Conservation (phyloP, 2,329 filamentous ascomycete genomes). For the Chrysosphaeria jannelii region DNA sequence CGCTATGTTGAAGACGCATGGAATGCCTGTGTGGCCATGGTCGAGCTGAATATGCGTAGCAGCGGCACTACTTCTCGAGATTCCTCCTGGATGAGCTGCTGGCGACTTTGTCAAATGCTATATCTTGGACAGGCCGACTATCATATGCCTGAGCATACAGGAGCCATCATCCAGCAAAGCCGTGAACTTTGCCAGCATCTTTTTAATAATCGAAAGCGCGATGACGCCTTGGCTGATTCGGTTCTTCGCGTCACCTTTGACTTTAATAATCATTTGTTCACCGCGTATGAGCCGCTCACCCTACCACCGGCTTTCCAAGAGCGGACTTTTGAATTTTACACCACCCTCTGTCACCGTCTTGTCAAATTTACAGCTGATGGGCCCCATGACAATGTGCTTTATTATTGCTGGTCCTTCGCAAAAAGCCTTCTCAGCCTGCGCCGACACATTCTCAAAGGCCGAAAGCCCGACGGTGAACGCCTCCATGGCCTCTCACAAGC, state of each 20-base stretch:
- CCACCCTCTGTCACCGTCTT: conserved; percentile 75
- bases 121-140: conserved; percentile 56
- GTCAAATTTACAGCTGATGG: conserved; percentile 75
- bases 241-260: conserved; percentile 81
- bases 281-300: conserved; percentile 50
- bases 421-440: conserved; percentile 82
- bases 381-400: conserved; percentile 55
- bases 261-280: conserved; percentile 83
- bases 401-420: conserved; percentile 68
- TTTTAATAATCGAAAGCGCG: conserved; percentile 56
- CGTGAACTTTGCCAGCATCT: conserved; percentile 76
- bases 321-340: conserved; percentile 76
- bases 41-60: no score
- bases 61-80: no score
- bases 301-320: conserved; percentile 70
- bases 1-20: no score
- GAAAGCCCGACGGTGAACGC: conserved; percentile 48
- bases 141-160: conserved; percentile 31
- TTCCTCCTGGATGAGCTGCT: conserved; percentile 89
- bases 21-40: no score
- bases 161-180: conserved; percentile 56
- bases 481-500: conserved; percentile 70
- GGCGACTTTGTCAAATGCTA: conserved; percentile 69
- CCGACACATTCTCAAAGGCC: conserved; percentile 49
- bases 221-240: conserved; percentile 57